Conservation (phyloP, 257 asterid genomes). For the Scutellaria minor region DNA sequence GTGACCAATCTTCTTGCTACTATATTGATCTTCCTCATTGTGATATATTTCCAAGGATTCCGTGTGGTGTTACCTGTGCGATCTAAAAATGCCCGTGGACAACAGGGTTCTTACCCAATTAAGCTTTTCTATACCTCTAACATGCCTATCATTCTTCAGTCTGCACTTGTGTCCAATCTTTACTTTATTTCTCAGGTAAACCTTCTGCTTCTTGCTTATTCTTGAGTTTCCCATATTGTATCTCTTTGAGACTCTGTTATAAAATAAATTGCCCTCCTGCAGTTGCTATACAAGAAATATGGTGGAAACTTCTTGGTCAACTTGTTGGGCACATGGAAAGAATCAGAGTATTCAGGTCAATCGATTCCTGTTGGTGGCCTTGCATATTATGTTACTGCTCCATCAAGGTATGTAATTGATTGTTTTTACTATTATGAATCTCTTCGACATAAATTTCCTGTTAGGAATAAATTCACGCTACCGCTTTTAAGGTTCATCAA, state of each 20-base stretch:
- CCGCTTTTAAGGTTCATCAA: background rate
- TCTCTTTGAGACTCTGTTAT: background rate
- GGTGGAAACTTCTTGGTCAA: constrained; percentile 66
- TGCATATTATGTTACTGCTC: constrained; percentile 75
- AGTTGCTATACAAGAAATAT: constrained; percentile 64
- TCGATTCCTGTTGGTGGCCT: constrained; percentile 75
- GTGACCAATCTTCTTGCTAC: constrained; percentile 78
- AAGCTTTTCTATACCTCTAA: constrained; percentile 74
- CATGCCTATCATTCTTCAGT: constrained; percentile 81
- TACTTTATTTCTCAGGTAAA: constrained; percentile 75
- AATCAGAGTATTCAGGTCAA: constrained; percentile 70
- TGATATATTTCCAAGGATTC: constrained; percentile 75
- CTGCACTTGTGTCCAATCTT: constrained; percentile 78
- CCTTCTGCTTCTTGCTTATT: background rate
- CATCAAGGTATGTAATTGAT: constrained; percentile 52
- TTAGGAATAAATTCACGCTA: background rate
- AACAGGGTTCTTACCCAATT: constrained; percentile 74
- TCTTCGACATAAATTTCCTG: no score
- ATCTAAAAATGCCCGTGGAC: constrained; percentile 70
- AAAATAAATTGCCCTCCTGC: constrained; percentile 27
- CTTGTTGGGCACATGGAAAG: constrained; percentile 67
- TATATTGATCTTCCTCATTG: constrained; percentile 62
- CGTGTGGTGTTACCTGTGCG: constrained; percentile 76
- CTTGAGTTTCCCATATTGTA: background rate
- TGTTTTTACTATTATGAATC: background rate